Percentiles rank a stretch among this genome's conserved stretches.
These are phyloP conservation scores for Ceratobasidium sp. DNA, from an alignment of 1,284 basidiomycete genomes.

Conservation along the genomic window DNA sequence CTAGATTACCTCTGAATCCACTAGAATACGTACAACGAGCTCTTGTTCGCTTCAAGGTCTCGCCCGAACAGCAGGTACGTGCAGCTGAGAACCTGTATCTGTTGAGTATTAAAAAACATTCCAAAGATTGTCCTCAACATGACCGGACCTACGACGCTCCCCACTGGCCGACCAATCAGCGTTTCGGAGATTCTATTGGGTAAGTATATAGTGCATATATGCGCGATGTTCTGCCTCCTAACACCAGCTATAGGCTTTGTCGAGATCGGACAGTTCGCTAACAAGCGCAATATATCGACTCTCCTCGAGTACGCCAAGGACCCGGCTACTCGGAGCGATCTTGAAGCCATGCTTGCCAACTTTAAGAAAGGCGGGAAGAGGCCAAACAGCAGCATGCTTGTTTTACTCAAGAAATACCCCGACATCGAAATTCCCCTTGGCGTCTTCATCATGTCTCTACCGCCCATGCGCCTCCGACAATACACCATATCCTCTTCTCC, in stretches of 20 bases:
- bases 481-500: slow-evolving; percentile 71
- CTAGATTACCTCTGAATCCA: slow-evolving; percentile 46
- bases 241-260: slow-evolving; percentile 47
- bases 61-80: slow-evolving; percentile 61
- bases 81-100: background rate
- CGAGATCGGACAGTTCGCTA: slow-evolving; percentile 53
- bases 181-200: slow-evolving; percentile 43
- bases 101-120: background rate
- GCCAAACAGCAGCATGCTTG: slow-evolving; percentile 59
- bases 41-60: slow-evolving; percentile 44
- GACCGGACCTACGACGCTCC: slow-evolving; percentile 61
- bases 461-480: slow-evolving; percentile 66
- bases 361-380: slow-evolving; percentile 61
- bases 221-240: slow-evolving; percentile 44
- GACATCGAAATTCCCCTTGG: slow-evolving; percentile 62
- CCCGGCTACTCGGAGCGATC: slow-evolving; percentile 48
- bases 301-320: slow-evolving; percentile 47
- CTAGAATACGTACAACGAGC: slow-evolving; percentile 46
- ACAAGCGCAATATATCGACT: slow-evolving; percentile 51
- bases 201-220: slow-evolving; percentile 60
- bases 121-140: slow-evolving; percentile 61
- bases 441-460: slow-evolving; percentile 63
- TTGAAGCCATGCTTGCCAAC: slow-evolving; percentile 55
- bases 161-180: slow-evolving; percentile 21
- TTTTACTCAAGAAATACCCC: slow-evolving; percentile 63